Evolutionary conservation across 1,284 basidiomycete genomes (phyloP).

Genomic region (Boletus austroedulis): DNA sequence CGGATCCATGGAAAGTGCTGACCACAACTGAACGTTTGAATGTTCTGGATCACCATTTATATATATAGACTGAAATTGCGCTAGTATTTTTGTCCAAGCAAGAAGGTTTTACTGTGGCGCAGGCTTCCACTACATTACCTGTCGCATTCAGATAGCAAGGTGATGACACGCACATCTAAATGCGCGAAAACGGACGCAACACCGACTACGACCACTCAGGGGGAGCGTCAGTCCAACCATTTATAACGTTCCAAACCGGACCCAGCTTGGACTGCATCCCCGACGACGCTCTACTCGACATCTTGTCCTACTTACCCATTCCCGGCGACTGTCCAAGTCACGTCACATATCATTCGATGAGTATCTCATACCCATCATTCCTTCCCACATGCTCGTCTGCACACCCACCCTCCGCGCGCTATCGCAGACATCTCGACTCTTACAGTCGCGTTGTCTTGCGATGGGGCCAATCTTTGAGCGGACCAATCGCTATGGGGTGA

Average conservation of each 20-base stretch:
- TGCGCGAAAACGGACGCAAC: neutral
- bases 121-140: no score
- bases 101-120: no score
- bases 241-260: constrained; percentile 3
- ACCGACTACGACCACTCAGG: neutral
- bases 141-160: no score
- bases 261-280: constrained; percentile 12
- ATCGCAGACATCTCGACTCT: constrained; percentile 5
- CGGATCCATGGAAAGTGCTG: no score
- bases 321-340: neutral
- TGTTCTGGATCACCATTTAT: no score
- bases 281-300: constrained; percentile 11
- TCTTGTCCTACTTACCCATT: constrained; percentile 10
- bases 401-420: constrained; percentile 2
- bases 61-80: no score
- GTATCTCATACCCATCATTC: neutral
- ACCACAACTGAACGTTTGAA: no score
- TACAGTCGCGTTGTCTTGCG: constrained; percentile 13
- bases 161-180: neutral
- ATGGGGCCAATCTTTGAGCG: constrained; percentile 4
- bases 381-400: neutral
- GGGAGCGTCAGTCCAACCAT: no score
- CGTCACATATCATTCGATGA: neutral
- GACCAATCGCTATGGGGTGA: neutral
- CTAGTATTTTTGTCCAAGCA: no score